Conservation (phyloP, 495 filamentous ascomycete species). For the Aspergillus sclerotiicarbonarius region DNA sequence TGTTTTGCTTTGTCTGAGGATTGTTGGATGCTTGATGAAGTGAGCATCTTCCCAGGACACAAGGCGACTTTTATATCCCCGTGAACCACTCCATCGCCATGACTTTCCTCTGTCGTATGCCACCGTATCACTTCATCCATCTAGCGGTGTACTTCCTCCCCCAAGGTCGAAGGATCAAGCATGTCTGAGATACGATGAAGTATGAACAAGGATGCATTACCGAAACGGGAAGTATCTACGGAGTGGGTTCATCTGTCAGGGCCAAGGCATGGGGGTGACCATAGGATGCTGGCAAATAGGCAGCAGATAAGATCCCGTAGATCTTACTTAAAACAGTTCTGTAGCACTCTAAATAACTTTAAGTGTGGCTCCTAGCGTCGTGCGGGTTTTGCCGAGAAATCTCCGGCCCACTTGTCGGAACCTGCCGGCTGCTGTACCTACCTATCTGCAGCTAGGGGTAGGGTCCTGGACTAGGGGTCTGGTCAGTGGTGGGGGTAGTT, state of each 20-base stretch:
- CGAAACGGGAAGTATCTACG: neutral
- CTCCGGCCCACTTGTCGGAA: neutral
- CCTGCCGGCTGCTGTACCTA: no score
- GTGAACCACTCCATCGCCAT: neutral
- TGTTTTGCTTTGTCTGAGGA: neutral
- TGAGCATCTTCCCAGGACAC: no score
- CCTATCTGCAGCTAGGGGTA: no score
- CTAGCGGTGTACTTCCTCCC: neutral
- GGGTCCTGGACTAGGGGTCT: no score
- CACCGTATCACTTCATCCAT: no score
- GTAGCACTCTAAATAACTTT: slow-evolving; percentile 2
- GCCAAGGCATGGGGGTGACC: neutral
- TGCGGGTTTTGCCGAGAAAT: neutral
- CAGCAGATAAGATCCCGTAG: neutral
- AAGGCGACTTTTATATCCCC: neutral
- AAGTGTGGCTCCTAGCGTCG: neutral
- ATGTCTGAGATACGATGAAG: neutral
- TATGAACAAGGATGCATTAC: neutral
- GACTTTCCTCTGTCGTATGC: no score
- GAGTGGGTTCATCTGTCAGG: neutral
- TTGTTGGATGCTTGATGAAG: neutral
- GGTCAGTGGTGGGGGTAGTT: no score
- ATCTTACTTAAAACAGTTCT: neutral
- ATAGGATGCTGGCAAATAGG: no score
- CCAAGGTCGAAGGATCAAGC: neutral